Percentiles rank a stretch among this genome's conserved stretches.
phyloP scores from a whole-genome alignment of 208 protist species.

The Crithidia bombi region DNA sequence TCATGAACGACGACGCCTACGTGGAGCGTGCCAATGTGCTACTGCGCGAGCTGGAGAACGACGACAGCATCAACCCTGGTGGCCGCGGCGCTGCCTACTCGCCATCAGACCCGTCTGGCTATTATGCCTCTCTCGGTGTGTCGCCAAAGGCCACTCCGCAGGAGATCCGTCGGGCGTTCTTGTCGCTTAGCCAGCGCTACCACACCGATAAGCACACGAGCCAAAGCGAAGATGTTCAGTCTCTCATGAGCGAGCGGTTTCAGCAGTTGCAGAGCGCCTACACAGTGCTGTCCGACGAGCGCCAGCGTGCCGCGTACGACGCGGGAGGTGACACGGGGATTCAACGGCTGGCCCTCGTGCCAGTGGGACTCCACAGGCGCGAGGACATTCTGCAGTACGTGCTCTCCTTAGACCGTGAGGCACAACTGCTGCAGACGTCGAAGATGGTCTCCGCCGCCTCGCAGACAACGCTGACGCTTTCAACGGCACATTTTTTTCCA shows the following conservation, averaged over 20 bases:
- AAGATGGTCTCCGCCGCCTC: constrained; percentile 67
- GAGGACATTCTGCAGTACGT: constrained; percentile 70
- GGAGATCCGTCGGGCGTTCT: constrained; percentile 78
- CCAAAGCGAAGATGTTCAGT: constrained; percentile 41
- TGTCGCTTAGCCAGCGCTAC: constrained; percentile 80
- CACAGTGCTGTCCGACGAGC: constrained; percentile 72
- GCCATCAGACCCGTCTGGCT: constrained; percentile 58
- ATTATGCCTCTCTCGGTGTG: constrained; percentile 81
- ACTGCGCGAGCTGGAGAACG: constrained; percentile 30
- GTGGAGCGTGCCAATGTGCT: constrained; percentile 25
- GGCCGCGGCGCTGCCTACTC: neutral
- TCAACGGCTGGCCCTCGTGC: constrained; percentile 65
- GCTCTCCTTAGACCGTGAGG: constrained; percentile 64
- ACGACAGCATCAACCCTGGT: constrained; percentile 10
- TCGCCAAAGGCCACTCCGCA: constrained; percentile 49
- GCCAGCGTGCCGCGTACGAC: constrained; percentile 82
- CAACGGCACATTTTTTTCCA: constrained; percentile 55
- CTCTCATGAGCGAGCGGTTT: constrained; percentile 82
- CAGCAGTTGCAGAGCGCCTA: constrained; percentile 84
- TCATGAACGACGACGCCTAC: constrained; percentile 31
- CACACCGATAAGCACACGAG: constrained; percentile 86
- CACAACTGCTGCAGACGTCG: constrained; percentile 54
- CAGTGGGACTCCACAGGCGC: constrained; percentile 32
- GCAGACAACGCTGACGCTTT: constrained; percentile 54
- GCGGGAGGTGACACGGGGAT: constrained; percentile 49